Base-by-base conservation (phyloP, 768 basidiomycete genomes). In the Tephrocybe sp. region DNA sequence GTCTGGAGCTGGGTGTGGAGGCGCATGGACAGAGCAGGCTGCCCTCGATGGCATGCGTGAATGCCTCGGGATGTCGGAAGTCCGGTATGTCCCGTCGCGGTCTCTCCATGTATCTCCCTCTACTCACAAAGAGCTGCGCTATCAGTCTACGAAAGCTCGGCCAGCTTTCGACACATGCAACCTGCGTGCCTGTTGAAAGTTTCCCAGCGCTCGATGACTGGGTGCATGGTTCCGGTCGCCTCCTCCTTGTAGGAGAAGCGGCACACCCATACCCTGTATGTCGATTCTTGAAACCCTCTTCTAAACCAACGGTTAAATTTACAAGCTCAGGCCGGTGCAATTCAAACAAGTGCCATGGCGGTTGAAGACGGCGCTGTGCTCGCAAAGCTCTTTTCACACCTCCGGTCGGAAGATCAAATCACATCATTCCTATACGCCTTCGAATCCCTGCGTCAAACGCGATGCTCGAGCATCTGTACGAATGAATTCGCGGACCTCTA, bases 331-430 rank as follows among this genome's bases (percentile, higher is more conserved):
- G 73, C 76, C 9, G 77, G 78, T 11, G 73, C 75, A 0, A 69
- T 75, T 19, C 81, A 84, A 57, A 67, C 69, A 6, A 67, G 63
- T 2, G 75, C 74, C 5, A 75, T 83, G 61, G 70, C 74, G 1
- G 60, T 86, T n/a, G 84, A 86, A 63, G 84, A 85, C 54, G 80
- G 78, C 1, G 81, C 79, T 9, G 75, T 82, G 19, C 68, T 86
- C 18, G 84, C 76, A 6, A 76, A 75, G 49, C 70, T 86, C 6
- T 84, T 86, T 67, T 77, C 79, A 4, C 80, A 79, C 53, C 66
- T 85, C 7, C 66, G 64, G 22, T 60, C 61, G 6, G 56, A 64
- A 34, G 73, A 78, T n/a, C 83, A 85, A 54, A 77, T 85, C 53
- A 58, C 64, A 0, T 64, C 64, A 3, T 75, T 84, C 59, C 68